Evolutionary conservation across 805 yeast species (phyloP).

Genomic region (Suhomyces emberorum): DNA sequence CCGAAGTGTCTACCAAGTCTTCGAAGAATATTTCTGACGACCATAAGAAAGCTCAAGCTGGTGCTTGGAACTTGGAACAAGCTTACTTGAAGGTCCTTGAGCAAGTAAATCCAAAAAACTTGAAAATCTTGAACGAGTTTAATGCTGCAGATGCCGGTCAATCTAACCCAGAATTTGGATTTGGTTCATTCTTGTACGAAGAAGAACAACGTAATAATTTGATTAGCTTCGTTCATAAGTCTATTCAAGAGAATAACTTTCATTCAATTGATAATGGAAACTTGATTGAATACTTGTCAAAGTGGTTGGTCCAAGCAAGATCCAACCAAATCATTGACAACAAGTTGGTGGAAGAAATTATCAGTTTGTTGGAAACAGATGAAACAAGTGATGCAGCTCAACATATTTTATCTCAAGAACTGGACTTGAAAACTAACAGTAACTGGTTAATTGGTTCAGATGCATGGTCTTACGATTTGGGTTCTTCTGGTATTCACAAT

Average conservation of each 20-base stretch:
- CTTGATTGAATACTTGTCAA: constrained; percentile 55
- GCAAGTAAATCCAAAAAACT: constrained; percentile 58
- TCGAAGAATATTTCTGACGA: constrained; percentile 18
- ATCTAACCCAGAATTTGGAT: constrained; percentile 81
- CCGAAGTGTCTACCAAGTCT: constrained; percentile 27
- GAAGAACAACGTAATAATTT: constrained; percentile 51
- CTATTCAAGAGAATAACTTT: constrained; percentile 45
- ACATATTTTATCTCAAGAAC: constrained; percentile 45
- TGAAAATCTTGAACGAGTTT: constrained; percentile 61
- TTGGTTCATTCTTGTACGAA: constrained; percentile 64
- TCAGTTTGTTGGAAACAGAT: constrained; percentile 39
- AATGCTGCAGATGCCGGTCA: constrained; percentile 42
- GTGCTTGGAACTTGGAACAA: constrained; percentile 58
- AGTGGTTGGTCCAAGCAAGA: constrained; percentile 63
- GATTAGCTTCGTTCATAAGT: constrained; percentile 41
- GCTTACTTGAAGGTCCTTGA: constrained; percentile 73
- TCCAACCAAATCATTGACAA: constrained; percentile 27
- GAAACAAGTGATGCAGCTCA: constrained; percentile 36
- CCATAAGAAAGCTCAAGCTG: constrained; percentile 38
- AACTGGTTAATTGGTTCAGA: constrained; percentile 93
- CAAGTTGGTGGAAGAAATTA: constrained; percentile 26
- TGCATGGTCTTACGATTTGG: constrained; percentile 92
- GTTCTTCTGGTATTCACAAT: constrained; percentile 87
- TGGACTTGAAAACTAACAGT: constrained; percentile 46
- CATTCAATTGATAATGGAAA: constrained; percentile 42